Percentiles rank a stretch among this genome's conserved stretches.
Conservation (phyloP, 441 rosid genomes). For the Pelargonium australe region DNA sequence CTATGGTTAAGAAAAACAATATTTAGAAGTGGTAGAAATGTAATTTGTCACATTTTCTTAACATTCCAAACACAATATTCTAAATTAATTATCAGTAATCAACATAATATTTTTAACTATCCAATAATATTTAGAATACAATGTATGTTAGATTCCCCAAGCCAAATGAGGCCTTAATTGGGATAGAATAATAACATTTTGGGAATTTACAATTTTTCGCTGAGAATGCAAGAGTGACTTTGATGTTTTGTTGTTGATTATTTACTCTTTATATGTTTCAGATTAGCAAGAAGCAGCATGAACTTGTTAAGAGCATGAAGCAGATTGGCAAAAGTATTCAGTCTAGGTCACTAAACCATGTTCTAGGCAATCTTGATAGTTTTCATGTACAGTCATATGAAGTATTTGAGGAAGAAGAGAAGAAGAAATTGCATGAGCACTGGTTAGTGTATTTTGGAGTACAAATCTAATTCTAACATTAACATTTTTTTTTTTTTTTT, state of each 20-base stretch:
- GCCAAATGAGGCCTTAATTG: neutral
- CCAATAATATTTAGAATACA: too few relatives aligned
- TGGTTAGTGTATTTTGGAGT: conserved; percentile 55
- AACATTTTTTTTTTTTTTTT: neutral
- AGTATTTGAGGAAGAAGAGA: conserved; percentile 84
- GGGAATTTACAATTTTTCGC: neutral
- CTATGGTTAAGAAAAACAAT: neutral
- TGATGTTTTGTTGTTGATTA: conserved; percentile 22
- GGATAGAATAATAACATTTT: neutral
- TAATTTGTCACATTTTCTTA: too few relatives aligned
- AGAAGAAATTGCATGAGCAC: conserved; percentile 70
- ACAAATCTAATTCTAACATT: neutral
- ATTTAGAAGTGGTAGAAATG: too few relatives aligned
- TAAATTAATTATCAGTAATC: too few relatives aligned
- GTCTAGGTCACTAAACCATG: conserved; percentile 56
- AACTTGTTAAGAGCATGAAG: conserved; percentile 82
- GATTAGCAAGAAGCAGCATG: conserved; percentile 95
- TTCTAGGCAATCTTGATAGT: conserved; percentile 63
- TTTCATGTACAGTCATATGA: conserved; percentile 82
- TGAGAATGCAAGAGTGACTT: neutral
- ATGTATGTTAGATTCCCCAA: too few relatives aligned
- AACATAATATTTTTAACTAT: too few relatives aligned
- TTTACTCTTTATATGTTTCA: conserved; percentile 32
- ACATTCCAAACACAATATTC: too few relatives aligned
- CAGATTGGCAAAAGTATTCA: conserved; percentile 74